Percentiles rank a stretch among this genome's conserved stretches.
Conservation (phyloP, 305 asterid genomes). For the Rubia balearica region DNA sequence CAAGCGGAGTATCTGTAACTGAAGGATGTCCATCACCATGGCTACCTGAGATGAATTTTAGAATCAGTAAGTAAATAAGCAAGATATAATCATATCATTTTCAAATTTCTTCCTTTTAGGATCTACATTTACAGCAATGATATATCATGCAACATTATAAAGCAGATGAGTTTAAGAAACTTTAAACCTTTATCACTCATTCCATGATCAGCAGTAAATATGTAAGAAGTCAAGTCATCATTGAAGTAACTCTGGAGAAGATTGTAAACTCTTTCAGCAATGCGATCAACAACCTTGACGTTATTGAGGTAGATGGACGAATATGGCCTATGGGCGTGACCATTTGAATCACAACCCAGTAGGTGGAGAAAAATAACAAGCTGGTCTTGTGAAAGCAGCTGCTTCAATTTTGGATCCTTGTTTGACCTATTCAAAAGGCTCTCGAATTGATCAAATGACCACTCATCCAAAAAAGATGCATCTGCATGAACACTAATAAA, state of each 20-base stretch:
- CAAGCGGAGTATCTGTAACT: conserved; percentile 92
- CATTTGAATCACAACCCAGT: conserved; percentile 97
- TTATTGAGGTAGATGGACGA: conserved; percentile 92
- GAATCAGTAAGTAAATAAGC: conserved; percentile 5
- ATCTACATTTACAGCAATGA: background rate
- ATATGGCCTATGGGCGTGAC: conserved; percentile 98
- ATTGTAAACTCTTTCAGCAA: conserved; percentile 94
- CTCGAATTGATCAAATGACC: conserved; percentile 88
- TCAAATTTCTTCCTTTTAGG: background rate
- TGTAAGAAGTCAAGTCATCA: conserved; percentile 73
- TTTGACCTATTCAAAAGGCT: conserved; percentile 76
- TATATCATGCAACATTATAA: background rate
- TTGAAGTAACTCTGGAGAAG: conserved; percentile 80
- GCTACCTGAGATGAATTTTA: conserved; percentile 46
- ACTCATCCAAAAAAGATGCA: conserved; percentile 96
- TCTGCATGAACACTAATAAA: conserved; percentile 51
- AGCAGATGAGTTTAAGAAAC: background rate
- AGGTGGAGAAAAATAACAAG: conserved; percentile 80
- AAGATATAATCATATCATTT: background rate
- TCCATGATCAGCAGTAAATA: conserved; percentile 98
- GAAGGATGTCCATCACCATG: conserved; percentile 99
- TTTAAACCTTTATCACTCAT: conserved; percentile 95
- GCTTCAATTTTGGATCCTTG: conserved; percentile 59
- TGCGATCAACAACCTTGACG: conserved; percentile 90
- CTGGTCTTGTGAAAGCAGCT: conserved; percentile 79